A percentile compares a stretch with the other conserved stretches of the same genome.
Evolutionary conservation across 2,329 filamentous ascomycete species (phyloP).

Genomic region (Alternaria sp.): DNA sequence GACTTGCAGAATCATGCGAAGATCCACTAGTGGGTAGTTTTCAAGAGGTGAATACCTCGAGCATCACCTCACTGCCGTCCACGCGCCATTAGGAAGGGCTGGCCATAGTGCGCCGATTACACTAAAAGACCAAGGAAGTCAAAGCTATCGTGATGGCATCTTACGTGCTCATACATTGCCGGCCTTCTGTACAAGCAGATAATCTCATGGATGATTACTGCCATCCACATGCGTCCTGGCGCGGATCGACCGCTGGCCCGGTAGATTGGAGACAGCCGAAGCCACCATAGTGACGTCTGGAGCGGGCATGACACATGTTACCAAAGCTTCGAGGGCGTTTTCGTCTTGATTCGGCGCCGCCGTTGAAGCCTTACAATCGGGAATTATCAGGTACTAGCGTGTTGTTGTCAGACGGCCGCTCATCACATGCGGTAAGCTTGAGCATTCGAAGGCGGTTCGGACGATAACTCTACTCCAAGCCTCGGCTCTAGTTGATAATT

Average conservation of each 20-base stretch:
- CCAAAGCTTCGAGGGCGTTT: not conserved
- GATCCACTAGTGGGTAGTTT: not conserved
- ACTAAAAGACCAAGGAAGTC: not conserved
- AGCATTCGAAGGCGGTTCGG: not conserved
- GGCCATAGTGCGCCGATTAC: not conserved
- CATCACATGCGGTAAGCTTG: not conserved
- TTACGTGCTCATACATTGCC: not conserved
- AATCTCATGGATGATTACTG: not conserved
- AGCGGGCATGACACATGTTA: not conserved
- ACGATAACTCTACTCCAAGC: not conserved
- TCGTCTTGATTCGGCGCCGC: not conserved
- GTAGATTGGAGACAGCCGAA: not conserved
- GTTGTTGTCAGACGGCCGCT: not conserved
- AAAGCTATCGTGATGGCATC: not conserved
- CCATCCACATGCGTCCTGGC: not conserved
- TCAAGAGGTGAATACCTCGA: not conserved
- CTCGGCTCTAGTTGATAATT: not conserved
- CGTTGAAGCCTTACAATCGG: not conserved
- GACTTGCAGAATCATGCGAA: not conserved
- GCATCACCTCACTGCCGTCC: not conserved
- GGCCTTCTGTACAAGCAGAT: not conserved
- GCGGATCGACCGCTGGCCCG: not conserved
- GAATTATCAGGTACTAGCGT: not conserved
- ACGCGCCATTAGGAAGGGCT: not conserved
- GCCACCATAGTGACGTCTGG: not conserved